Conservation (phyloP, 2,329 filamentous ascomycete genomes). For the Raffaelea albimanens region DNA sequence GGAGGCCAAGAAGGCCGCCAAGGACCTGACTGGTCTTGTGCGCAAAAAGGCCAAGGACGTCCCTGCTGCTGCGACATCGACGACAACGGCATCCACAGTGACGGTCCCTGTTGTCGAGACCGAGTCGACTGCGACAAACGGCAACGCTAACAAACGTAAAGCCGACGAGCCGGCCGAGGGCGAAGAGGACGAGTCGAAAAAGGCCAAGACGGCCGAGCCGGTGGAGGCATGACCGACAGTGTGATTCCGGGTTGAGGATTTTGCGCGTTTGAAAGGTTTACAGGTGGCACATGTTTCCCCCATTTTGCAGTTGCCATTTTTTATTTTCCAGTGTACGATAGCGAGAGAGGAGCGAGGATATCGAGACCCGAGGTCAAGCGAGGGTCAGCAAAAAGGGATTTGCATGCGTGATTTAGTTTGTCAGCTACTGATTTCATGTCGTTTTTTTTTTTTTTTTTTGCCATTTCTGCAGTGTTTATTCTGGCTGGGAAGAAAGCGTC, state of each 20-base stretch:
- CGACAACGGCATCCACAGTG: constrained; percentile 7
- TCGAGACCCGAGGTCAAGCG: too few relatives aligned
- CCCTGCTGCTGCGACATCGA: constrained; percentile 15
- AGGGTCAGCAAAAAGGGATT: too few relatives aligned
- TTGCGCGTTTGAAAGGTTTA: neutral
- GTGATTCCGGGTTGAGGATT: neutral
- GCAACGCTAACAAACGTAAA: constrained; percentile 33
- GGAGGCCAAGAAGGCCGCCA: constrained; percentile 65
- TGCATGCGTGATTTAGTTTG: too few relatives aligned
- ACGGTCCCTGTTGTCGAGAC: too few relatives aligned
- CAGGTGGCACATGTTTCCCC: too few relatives aligned
- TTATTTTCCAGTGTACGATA: too few relatives aligned
- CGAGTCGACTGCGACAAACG: neutral
- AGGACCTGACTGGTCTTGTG: constrained; percentile 64
- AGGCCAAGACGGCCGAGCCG: constrained; percentile 15
- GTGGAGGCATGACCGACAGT: neutral
- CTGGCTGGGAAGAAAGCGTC: too few relatives aligned
- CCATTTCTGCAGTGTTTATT: too few relatives aligned
- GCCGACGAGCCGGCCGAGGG: constrained; percentile 23
- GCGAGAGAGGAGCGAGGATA: too few relatives aligned
- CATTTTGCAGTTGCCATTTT: too few relatives aligned
- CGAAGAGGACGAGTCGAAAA: constrained; percentile 24
- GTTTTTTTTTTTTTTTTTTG: too few relatives aligned
- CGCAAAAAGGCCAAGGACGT: constrained; percentile 49
- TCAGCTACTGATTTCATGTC: too few relatives aligned